phyloP scores from a whole-genome alignment of 345 rosid species.

The Citrus glauca region DNA sequence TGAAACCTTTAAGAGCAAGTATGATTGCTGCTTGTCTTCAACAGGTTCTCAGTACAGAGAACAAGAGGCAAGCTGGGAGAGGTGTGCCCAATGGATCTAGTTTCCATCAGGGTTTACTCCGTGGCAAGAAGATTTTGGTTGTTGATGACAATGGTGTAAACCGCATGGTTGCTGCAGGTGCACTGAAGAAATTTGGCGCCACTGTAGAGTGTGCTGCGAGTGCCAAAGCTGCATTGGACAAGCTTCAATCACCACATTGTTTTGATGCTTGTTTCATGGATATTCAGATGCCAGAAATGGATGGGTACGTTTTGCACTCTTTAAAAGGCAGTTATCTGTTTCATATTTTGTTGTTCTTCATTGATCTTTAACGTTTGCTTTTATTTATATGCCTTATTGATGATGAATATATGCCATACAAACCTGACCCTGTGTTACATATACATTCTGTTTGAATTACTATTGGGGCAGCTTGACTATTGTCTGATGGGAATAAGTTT shows the following conservation, averaged over 20 bases:
- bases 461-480: background rate
- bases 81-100: constrained; percentile 41
- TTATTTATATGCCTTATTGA: background rate
- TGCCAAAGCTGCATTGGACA: constrained; percentile 68
- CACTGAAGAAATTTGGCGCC: constrained; percentile 92
- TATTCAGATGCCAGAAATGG: constrained; percentile 99
- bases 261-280: constrained; percentile 99
- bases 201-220: constrained; percentile 81
- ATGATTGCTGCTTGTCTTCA: constrained; percentile 96
- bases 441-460: background rate
- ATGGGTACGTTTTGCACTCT: constrained; percentile 52
- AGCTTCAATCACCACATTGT: constrained; percentile 74
- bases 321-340: background rate
- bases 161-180: constrained; percentile 93
- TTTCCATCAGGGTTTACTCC: constrained; percentile 51
- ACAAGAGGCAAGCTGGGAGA: constrained; percentile 49
- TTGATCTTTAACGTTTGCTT: background rate
- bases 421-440: background rate
- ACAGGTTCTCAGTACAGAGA: constrained; percentile 69
- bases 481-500: background rate
- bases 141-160: constrained; percentile 91
- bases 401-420: background rate
- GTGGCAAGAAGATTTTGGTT: constrained; percentile 80
- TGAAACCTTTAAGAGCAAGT: constrained; percentile 95
- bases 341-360: background rate